phyloP scores from a whole-genome alignment of 176 grass and related monocot species.

The Eleusine indica region DNA sequence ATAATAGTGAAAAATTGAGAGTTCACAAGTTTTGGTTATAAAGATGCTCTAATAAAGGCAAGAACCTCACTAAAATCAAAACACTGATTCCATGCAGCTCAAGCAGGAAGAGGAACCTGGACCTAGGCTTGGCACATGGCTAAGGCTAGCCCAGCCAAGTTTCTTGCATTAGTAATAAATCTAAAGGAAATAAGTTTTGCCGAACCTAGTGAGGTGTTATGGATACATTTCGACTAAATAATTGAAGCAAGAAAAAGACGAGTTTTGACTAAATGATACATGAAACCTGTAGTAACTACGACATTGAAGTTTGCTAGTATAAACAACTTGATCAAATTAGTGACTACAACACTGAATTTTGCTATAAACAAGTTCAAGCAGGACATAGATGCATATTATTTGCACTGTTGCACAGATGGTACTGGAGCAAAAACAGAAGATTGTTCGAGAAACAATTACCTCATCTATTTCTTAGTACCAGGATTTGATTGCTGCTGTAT shows the following conservation, averaged over 20 bases:
- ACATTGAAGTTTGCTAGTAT: neutral
- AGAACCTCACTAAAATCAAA: neutral
- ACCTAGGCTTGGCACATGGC: neutral
- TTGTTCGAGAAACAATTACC: constrained; percentile 51
- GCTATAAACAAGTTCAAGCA: constrained; percentile 14
- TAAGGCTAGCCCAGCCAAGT: neutral
- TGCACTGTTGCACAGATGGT: constrained; percentile 9
- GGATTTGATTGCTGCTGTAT: constrained; percentile 86
- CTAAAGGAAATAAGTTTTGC: constrained; percentile 51
- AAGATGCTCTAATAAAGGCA: neutral
- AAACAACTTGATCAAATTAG: neutral
- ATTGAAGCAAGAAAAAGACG: neutral
- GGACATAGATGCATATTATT: constrained; percentile 7
- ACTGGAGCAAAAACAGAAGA: constrained; percentile 18
- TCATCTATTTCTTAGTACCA: constrained; percentile 56
- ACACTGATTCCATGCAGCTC: neutral
- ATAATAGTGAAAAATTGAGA: neutral
- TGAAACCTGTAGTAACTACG: neutral
- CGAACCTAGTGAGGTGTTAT: constrained; percentile 88
- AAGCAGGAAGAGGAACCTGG: neutral
- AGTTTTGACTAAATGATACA: constrained; percentile 17
- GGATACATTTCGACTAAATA: constrained; percentile 70
- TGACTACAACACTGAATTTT: constrained; percentile 4
- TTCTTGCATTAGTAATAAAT: constrained; percentile 30
- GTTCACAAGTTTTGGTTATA: neutral